A percentile compares a stretch with the other conserved stretches of the same genome.
Conservation (phyloP, 371 early-diverging fungal species). For the Mortierella sp. region DNA sequence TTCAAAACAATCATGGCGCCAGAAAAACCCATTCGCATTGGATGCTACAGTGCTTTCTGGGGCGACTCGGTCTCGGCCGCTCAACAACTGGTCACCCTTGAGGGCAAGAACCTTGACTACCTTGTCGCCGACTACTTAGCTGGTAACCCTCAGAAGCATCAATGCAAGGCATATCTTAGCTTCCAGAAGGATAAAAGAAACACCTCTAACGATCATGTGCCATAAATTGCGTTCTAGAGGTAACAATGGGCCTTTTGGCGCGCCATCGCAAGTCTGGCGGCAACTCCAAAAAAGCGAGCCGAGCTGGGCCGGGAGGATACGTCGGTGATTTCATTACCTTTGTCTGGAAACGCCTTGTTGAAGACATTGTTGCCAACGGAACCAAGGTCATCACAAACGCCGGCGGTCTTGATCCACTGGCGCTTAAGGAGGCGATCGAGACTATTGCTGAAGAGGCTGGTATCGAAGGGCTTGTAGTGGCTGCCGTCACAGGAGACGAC, state of each 20-base stretch:
- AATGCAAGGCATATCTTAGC: background rate
- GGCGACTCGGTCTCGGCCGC: conserved; percentile 77
- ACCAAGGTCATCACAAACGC: conserved; percentile 81
- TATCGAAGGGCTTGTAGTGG: conserved; percentile 64
- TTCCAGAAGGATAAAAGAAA: background rate
- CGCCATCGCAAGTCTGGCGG: conserved; percentile 59
- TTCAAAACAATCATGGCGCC: conserved; percentile 20
- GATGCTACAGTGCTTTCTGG: conserved; percentile 81
- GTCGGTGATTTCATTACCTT: conserved; percentile 71
- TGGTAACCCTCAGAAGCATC: conserved; percentile 51
- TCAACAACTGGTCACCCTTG: conserved; percentile 72
- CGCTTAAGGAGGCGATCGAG: conserved; percentile 76
- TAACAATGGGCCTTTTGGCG: conserved; percentile 81
- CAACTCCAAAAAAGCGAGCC: conserved; percentile 55
- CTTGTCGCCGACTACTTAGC: conserved; percentile 76
- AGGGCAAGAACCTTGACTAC: conserved; percentile 77
- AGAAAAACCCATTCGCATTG: conserved; percentile 68
- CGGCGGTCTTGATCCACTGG: conserved; percentile 78
- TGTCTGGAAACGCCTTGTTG: conserved; percentile 64
- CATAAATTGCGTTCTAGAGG: conserved; percentile 55
- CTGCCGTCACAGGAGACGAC: conserved; percentile 79
- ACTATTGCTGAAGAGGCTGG: conserved; percentile 59
- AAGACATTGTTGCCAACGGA: conserved; percentile 64
- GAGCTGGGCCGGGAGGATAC: conserved; percentile 67
- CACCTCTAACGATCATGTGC: background rate